These are phyloP conservation scores for Penicillium subrubescens DNA, from an alignment of 495 filamentous ascomycete species.

Conservation along the genomic window DNA sequence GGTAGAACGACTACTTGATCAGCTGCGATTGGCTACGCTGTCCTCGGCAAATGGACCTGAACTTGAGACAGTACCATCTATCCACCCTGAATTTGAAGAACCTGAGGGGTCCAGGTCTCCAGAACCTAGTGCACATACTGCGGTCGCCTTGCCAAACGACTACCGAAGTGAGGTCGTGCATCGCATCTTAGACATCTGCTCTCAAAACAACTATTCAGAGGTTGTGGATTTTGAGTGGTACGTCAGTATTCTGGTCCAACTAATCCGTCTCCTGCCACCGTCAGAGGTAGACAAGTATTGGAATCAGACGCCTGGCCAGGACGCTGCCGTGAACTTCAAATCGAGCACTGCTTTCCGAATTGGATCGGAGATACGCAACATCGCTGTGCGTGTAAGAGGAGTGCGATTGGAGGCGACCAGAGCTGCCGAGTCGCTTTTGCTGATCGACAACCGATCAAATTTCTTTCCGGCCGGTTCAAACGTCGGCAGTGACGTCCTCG, in stretches of 20 bases:
- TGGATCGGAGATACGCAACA: conserved; percentile 80
- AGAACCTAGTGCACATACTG: conserved; percentile 20
- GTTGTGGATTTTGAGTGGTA: conserved; percentile 96
- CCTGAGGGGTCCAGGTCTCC: not conserved
- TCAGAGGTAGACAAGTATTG: conserved; percentile 22
- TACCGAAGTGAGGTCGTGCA: conserved; percentile 79
- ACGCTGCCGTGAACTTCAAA: conserved; percentile 15
- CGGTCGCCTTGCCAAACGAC: conserved; percentile 66
- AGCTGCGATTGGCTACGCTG: conserved; percentile 63
- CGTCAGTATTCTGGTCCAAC: conserved; percentile 77
- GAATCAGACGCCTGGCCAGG: conserved; percentile 26
- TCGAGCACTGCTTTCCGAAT: conserved; percentile 64
- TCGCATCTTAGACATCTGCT: conserved; percentile 86
- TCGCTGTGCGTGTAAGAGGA: conserved; percentile 87
- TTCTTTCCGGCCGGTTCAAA: conserved; percentile 49
- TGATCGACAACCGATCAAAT: conserved; percentile 49
- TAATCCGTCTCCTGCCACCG: conserved; percentile 68
- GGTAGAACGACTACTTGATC: conserved; percentile 81
- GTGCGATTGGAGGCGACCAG: conserved; percentile 74
- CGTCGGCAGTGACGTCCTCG: conserved; percentile 63
- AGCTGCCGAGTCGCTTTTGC: conserved; percentile 77
- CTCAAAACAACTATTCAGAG: conserved; percentile 82
- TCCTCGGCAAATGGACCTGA: conserved; percentile 19
- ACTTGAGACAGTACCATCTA: conserved; percentile 1
- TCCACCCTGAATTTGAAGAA: conserved; percentile 3